Evolutionary conservation across 257 asterid species (phyloP).

Genomic region (Fraxinus pennsylvanica): DNA sequence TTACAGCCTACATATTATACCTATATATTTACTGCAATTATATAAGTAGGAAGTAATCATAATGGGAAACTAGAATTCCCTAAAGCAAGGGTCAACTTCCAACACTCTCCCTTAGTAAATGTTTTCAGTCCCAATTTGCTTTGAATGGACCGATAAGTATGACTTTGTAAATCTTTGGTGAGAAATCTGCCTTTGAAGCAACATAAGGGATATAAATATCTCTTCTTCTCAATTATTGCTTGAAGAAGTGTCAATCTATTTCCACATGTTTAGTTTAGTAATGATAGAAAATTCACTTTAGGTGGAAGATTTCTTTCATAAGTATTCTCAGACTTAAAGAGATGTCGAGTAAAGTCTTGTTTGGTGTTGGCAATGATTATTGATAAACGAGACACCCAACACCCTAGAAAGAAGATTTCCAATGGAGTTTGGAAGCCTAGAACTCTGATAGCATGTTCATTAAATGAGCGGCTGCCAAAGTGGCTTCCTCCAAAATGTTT

Average conservation of each 20-base stretch:
- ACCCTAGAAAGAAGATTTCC: background rate
- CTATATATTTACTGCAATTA: background rate
- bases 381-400: background rate
- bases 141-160: background rate
- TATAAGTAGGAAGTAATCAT: background rate
- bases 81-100: background rate
- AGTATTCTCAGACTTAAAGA: background rate
- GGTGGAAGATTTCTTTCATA: background rate
- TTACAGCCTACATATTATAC: background rate
- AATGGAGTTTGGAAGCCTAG: background rate
- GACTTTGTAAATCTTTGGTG: background rate
- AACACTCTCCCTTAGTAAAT: constrained; percentile 1
- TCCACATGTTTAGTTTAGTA: background rate
- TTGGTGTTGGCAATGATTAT: background rate
- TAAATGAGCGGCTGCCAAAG: background rate
- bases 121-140: background rate
- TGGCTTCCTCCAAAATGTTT: background rate
- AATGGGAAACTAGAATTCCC: background rate
- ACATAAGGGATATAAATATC: background rate
- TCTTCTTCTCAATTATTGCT: background rate
- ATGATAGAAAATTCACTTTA: background rate
- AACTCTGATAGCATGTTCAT: background rate
- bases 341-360: background rate
- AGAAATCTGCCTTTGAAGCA: background rate
- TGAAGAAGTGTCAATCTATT: background rate